Evolutionary conservation across 2,329 filamentous ascomycete genomes (phyloP).

Genomic region (Fusarium neocosmosporiellum): DNA sequence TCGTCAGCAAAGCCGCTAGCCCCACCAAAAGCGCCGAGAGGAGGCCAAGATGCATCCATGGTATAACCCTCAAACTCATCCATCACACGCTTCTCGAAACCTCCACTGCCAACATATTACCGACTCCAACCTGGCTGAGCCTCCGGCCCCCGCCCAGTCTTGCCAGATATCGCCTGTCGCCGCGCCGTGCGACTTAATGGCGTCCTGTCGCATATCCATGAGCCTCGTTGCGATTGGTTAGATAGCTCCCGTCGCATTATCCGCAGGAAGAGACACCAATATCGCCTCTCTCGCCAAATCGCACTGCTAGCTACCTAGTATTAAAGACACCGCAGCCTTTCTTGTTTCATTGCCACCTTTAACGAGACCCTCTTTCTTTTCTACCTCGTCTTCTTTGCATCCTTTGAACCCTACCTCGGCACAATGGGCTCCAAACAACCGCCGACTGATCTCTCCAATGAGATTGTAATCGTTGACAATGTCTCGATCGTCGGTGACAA

Average conservation of each 20-base stretch:
- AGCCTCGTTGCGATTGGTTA: slow-evolving; percentile 20
- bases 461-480: slow-evolving; percentile 19
- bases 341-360: background rate
- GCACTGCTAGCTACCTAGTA: slow-evolving; percentile 2
- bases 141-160: background rate
- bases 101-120: background rate
- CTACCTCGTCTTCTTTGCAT: background rate
- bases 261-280: background rate
- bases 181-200: background rate
- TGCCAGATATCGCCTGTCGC: background rate
- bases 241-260: slow-evolving; percentile 8
- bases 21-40: slow-evolving; percentile 29
- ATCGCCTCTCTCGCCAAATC: background rate
- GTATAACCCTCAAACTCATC: slow-evolving; percentile 2
- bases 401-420: background rate
- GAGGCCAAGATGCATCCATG: slow-evolving; percentile 1
- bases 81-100: background rate
- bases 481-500: slow-evolving; percentile 38
- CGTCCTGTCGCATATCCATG: background rate
- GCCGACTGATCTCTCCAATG: background rate
- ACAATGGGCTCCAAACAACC: slow-evolving; percentile 21
- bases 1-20: slow-evolving; percentile 29
- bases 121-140: background rate
- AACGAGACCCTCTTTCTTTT: background rate
- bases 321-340: slow-evolving; percentile 23